Conservation (phyloP, 2,329 filamentous ascomycete species). For the Alternaria sp. region DNA sequence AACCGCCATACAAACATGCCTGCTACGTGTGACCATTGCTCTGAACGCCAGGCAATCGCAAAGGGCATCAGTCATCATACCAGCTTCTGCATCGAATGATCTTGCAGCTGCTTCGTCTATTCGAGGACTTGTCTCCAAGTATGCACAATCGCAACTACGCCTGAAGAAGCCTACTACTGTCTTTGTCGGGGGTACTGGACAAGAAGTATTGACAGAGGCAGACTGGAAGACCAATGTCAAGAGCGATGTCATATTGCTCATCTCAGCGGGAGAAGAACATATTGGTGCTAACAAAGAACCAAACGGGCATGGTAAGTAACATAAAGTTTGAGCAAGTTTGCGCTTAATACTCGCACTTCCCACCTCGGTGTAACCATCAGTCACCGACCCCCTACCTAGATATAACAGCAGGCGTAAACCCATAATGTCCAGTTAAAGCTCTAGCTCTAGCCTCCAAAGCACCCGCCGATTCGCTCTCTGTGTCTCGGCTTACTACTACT, state of each 20-base stretch:
- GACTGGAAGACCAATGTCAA: conserved; percentile 38
- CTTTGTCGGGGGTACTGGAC: conserved; percentile 36
- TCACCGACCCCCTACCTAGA: conserved; percentile 8
- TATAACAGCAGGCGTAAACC: conserved; percentile 27
- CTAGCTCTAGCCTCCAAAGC: conserved; percentile 44
- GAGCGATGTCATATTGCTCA: conserved; percentile 40
- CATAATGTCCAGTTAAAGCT: conserved; percentile 27
- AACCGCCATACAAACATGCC: conserved; percentile 6
- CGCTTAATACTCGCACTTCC: conserved; percentile 23
- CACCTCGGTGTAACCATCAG: neutral
- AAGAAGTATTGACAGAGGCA: conserved; percentile 37
- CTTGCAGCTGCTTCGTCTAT: conserved; percentile 30
- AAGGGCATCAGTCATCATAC: conserved; percentile 30
- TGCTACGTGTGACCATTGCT: conserved; percentile 41
- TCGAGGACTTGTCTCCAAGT: conserved; percentile 38
- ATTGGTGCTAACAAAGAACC: conserved; percentile 38
- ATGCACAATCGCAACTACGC: conserved; percentile 42
- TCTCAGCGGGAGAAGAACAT: conserved; percentile 46
- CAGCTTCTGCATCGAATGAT: conserved; percentile 25
- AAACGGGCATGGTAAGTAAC: conserved; percentile 25
- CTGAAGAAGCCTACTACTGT: conserved; percentile 41
- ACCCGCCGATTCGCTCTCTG: conserved; percentile 40
- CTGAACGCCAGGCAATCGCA: conserved; percentile 26
- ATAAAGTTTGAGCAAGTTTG: conserved; percentile 34
- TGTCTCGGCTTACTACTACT: conserved; percentile 44